Evolutionary conservation across 2,329 filamentous ascomycete species (phyloP), one percentile per base, ranked within the genome.

Genomic region (Daldinia sp.): DNA sequence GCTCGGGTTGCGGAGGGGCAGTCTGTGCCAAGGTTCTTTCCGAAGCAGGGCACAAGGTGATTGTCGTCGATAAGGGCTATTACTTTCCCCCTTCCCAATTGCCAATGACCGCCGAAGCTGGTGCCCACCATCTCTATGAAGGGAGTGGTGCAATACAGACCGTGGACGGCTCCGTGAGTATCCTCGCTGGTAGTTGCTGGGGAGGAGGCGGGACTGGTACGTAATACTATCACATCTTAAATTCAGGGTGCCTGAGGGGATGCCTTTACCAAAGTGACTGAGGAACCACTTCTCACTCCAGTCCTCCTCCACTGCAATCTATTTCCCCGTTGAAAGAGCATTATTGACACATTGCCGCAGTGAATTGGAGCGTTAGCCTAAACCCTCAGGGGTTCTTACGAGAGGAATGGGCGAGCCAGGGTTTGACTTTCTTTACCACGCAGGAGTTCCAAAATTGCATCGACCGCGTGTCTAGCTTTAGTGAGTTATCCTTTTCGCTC

Each of bases 21-120:
- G 93, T 97, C 0, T 86, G 85, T 32, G 93, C 94, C 21, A 94
- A 94, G 76, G 90, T 91, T 51, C 79, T 97, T 1, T 87, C 93
- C 8, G 89, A 93, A 76, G 90, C 89, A 1, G 73, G 73, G 25
- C 66, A 73, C 32, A 62, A 82, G 17, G 92, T 97, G 25, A 75
- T 96, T 3, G 91, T 97, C 0, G 88, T 93, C 2, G 93, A 96
- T 68, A 95, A 95, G 74, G 87, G 86, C 1, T 93, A 94, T 74
- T 86, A 95, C 73, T 94, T 90, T 78, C 79, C 88, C 0, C 85
- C 90, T 0, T 81, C 86, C 1, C 85, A 90, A 64, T 86, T 94
- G 6, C 93, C 93, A 1, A 93, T 97, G 90, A 76, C 82, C 1
- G 86, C 90, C 67, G 78, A 81, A 1, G 79, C 85, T 9, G 91